Conservation (phyloP, 2,329 filamentous ascomycete genomes). For the Diaporthe destruens region DNA sequence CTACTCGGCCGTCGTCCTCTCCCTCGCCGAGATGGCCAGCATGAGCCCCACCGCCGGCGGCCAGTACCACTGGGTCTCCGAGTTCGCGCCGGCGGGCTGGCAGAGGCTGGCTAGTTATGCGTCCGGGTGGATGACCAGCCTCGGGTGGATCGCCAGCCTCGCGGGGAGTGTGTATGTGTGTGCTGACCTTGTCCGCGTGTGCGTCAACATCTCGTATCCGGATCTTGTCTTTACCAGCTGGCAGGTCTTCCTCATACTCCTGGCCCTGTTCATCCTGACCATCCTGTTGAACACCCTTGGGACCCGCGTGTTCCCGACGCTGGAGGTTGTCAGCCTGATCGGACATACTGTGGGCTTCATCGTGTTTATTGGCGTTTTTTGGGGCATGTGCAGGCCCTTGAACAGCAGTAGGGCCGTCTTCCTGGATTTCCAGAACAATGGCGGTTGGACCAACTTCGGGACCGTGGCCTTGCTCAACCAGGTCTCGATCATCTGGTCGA, state of each 20-base stretch:
- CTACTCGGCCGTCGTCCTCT: slow-evolving; percentile 43
- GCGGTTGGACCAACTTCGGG: slow-evolving; percentile 36
- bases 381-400: slow-evolving; percentile 36
- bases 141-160: slow-evolving; percentile 40
- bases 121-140: slow-evolving; percentile 39
- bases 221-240: slow-evolving; percentile 30
- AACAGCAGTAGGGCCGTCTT: slow-evolving; percentile 33
- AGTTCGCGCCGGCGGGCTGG: slow-evolving; percentile 36
- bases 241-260: slow-evolving; percentile 38
- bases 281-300: slow-evolving; percentile 37
- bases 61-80: slow-evolving; percentile 41
- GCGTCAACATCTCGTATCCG: slow-evolving; percentile 24
- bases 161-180: slow-evolving; percentile 37
- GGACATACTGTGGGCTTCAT: slow-evolving; percentile 38
- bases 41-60: slow-evolving; percentile 41
- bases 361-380: slow-evolving; percentile 31
- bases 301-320: slow-evolving; percentile 16
- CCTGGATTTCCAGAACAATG: slow-evolving; percentile 37
- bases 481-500: slow-evolving; percentile 40
- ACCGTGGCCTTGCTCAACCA: slow-evolving; percentile 37
- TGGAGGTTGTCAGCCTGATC: slow-evolving; percentile 37
- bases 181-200: slow-evolving; percentile 38
- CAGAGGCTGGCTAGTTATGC: slow-evolving; percentile 39
- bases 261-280: slow-evolving; percentile 35
- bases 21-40: slow-evolving; percentile 39